These are phyloP conservation scores for Luzula sylvatica DNA, from an alignment of 176 grass and related monocot genomes.

Conservation along the genomic window DNA sequence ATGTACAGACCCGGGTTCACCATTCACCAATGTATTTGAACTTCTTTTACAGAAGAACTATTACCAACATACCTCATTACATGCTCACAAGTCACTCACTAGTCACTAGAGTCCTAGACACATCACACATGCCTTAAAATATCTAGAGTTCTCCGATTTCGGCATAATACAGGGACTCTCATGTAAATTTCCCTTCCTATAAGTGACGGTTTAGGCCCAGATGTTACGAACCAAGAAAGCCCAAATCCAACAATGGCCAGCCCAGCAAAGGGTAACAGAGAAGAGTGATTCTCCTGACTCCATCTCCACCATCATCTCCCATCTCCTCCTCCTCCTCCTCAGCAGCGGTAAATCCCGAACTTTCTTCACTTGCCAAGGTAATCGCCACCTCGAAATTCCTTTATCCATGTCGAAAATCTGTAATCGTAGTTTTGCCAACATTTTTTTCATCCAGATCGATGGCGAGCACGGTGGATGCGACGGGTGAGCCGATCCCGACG, in stretches of 20 bases:
- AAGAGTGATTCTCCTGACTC: constrained; percentile 1
- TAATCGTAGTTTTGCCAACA: background rate
- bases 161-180: too few species aligned
- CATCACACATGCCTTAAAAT: too few species aligned
- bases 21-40: too few species aligned
- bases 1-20: too few species aligned
- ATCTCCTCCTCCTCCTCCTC: background rate
- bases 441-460: constrained; percentile 11
- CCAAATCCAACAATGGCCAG: background rate
- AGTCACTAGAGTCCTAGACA: too few species aligned
- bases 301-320: background rate
- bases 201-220: constrained; percentile 7
- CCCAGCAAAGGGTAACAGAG: background rate
- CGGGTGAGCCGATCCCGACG: constrained; percentile 76
- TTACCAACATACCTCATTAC: too few species aligned
- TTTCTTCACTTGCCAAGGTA: background rate
- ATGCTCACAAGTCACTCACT: too few species aligned
- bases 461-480: constrained; percentile 51
- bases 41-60: too few species aligned
- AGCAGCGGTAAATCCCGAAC: background rate
- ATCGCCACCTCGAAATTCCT: background rate
- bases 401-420: background rate
- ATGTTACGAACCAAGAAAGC: too few species aligned
- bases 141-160: too few species aligned
- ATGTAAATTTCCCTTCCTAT: too few species aligned